Base-by-base conservation (phyloP, 2,329 filamentous ascomycete genomes). In the Huntiella abstrusa region DNA sequence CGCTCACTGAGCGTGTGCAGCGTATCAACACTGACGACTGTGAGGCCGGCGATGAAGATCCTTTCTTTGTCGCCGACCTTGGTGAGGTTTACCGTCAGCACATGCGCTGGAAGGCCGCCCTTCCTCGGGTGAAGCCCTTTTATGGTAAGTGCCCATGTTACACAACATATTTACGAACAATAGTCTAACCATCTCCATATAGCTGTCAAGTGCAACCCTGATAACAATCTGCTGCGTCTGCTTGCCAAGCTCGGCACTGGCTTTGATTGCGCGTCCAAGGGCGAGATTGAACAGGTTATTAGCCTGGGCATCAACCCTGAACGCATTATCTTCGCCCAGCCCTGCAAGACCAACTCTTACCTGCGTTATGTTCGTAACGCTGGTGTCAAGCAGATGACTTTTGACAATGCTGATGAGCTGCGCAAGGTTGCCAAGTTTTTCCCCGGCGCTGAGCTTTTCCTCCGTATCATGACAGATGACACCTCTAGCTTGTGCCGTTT, bases 151-250 rank as follows among this genome's bases (percentile, higher is more conserved):
- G 22, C 6, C 16, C 28, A 12, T 22, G 16, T 33, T 19, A 16
- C 11, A 28, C 6, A 4, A 1, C 3, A 28, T 28, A 28, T 7
- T 28, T 3, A 28, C 8, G 8, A 15, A 16, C 10, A 10, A 11
- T 43, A 12, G n/a, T 11, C 32, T 43, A 12, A n/a, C 12, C n/a
- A 5, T 15, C 7, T 19, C 19, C 11, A 12, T 15, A 36, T 55
- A 88, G 88, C 88, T 55, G 88, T 98, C 70, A 98, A 98, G 69
- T 98, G 91, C 68, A 98, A 98, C 72, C 87, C 88, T 22, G 88
- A 98, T 64, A 75, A 80, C 42, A 79, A 83, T 64, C 80, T 98
- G 52, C 72, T 98, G 54, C 80, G 80, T 59, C 81, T 98, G 54
- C 78, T 98, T 57, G 77, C 84, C 52, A 78, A 77, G 54, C 73